phyloP scores from a whole-genome alignment of 495 filamentous ascomycete species.

The Hyaloscypha finlandica region DNA sequence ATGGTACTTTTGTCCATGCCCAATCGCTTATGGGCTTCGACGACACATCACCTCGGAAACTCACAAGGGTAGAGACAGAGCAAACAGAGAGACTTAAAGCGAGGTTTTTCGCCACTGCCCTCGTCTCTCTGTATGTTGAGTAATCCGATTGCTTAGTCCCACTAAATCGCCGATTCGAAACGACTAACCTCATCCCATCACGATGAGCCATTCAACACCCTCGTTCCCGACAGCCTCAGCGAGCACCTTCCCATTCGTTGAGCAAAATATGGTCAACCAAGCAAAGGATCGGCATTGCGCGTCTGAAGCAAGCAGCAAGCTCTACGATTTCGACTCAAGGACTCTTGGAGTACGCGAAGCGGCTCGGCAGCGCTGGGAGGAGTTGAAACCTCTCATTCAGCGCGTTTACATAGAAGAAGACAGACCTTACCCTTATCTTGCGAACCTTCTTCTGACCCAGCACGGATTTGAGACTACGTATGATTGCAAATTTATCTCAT shows the following conservation, averaged over 20 bases:
- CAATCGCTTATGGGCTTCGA: background rate
- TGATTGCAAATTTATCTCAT: background rate
- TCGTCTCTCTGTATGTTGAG: background rate
- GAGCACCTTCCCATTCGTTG: background rate
- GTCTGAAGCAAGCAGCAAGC: background rate
- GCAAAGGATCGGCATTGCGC: background rate
- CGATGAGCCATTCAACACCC: background rate
- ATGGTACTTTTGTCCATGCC: background rate
- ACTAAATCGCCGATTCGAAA: background rate
- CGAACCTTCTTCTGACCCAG: background rate
- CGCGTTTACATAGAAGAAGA: slow-evolving; percentile 2
- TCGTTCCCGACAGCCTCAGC: background rate
- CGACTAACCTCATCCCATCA: background rate
- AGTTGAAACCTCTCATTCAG: background rate
- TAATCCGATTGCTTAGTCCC: background rate
- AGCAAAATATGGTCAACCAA: background rate
- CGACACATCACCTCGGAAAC: background rate
- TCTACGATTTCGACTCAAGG: background rate
- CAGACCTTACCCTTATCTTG: background rate
- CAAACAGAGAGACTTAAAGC: background rate
- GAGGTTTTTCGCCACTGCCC: background rate
- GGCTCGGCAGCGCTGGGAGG: background rate
- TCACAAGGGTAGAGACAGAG: background rate
- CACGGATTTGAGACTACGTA: background rate
- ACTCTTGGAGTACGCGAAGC: background rate